Conservation (phyloP, 2,329 filamentous ascomycete species). For the Fusarium buharicum region DNA sequence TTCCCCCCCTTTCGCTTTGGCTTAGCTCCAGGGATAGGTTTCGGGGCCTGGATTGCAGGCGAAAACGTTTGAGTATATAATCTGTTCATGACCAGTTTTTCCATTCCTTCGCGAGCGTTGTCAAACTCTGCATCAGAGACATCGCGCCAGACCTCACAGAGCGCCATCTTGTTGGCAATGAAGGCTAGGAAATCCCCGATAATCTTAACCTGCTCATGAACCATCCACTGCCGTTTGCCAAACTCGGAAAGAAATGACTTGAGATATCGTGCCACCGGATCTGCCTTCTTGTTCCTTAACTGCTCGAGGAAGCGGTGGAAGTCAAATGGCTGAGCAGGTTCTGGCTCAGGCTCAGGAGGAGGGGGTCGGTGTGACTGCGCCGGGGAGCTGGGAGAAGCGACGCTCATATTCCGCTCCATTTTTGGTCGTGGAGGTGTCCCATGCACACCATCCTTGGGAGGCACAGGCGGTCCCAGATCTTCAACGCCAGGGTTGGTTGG, state of each 20-base stretch:
- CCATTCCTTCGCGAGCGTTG: constrained; percentile 98
- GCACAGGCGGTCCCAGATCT: constrained; percentile 66
- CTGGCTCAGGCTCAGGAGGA: constrained; percentile 78
- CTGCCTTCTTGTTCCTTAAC: constrained; percentile 94
- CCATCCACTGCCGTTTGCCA: constrained; percentile 98
- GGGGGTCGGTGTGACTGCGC: constrained; percentile 69
- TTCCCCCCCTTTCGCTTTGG: constrained; percentile 75
- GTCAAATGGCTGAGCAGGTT: constrained; percentile 90
- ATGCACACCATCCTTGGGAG: constrained; percentile 67
- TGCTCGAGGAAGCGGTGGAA: constrained; percentile 98
- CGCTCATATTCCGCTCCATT: constrained; percentile 51
- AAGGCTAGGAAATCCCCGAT: constrained; percentile 96
- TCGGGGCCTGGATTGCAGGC: constrained; percentile 85
- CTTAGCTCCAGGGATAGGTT: constrained; percentile 75
- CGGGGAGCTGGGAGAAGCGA: constrained; percentile 58
- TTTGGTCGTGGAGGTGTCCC: constrained; percentile 51
- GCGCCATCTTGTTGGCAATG: constrained; percentile 97
- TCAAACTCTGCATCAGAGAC: constrained; percentile 98
- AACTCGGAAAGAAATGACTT: constrained; percentile 96
- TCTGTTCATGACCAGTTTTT: constrained; percentile 99
- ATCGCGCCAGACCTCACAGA: constrained; percentile 95
- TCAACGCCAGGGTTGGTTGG: constrained; percentile 54
- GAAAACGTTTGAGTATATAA: constrained; percentile 97
- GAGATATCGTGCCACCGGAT: constrained; percentile 94
- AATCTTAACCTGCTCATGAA: constrained; percentile 99